Percentiles rank a stretch among this genome's conserved stretches.
phyloP scores from a whole-genome alignment of 2,329 filamentous ascomycete species.

The Botrytis byssoidea region DNA sequence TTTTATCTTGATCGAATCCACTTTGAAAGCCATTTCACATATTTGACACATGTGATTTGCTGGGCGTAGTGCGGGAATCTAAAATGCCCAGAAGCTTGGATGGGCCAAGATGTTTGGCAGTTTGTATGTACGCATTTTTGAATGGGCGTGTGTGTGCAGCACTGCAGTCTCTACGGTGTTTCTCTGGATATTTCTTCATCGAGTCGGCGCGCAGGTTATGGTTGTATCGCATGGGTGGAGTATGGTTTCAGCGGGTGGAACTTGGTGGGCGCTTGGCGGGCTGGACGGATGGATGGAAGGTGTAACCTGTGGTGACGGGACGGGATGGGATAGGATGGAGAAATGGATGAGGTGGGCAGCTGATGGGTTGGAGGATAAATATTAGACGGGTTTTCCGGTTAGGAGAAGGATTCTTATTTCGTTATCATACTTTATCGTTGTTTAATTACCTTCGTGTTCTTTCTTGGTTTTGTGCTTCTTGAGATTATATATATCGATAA shows the following conservation, averaged over 20 bases:
- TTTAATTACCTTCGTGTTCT: not conserved
- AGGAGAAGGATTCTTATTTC: not conserved
- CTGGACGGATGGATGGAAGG: not conserved
- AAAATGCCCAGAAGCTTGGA: not conserved
- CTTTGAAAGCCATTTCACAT: not conserved
- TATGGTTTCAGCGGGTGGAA: not conserved
- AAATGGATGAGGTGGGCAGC: not conserved
- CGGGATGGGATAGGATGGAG: not conserved
- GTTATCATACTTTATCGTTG: not conserved
- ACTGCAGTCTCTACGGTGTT: not conserved
- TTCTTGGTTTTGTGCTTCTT: not conserved
- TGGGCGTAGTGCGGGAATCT: not conserved
- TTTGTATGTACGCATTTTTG: not conserved
- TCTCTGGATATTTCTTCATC: not conserved
- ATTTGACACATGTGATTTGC: not conserved
- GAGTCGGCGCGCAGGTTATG: not conserved
- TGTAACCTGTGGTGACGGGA: not conserved
- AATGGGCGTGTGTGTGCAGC: not conserved
- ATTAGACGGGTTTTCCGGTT: not conserved
- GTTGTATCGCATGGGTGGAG: not conserved
- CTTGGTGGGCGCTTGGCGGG: not conserved
- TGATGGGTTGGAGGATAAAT: not conserved
- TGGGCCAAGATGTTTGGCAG: not conserved
- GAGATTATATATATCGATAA: not conserved
- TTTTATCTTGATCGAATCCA: not conserved